Evolutionary conservation across 257 asterid genomes (phyloP).

Genomic region (Plantago ovata): DNA sequence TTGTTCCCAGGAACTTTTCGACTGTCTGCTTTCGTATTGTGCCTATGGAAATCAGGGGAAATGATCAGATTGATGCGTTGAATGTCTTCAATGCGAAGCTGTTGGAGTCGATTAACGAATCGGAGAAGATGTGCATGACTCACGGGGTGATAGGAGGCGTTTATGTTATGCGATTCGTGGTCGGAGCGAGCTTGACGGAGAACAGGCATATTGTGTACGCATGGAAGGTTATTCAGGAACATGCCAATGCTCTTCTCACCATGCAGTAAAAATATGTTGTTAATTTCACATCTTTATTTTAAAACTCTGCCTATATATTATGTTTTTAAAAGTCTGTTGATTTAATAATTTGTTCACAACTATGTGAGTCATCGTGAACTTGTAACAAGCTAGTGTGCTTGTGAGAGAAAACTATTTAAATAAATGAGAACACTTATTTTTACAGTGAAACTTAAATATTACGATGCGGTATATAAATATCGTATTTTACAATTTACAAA

Average conservation of each 20-base stretch:
- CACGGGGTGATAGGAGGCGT: slow-evolving; percentile 70
- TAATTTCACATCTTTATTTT: no score
- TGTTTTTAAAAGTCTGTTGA: no score
- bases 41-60: slow-evolving; percentile 33
- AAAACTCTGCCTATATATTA: no score
- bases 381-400: no score
- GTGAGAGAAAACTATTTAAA: no score
- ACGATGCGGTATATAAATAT: no score
- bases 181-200: slow-evolving; percentile 60
- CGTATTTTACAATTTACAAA: no score
- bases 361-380: no score
- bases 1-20: slow-evolving; percentile 68
- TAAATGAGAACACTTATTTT: no score
- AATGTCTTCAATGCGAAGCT: slow-evolving; percentile 44
- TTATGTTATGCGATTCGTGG: slow-evolving; percentile 52
- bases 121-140: slow-evolving; percentile 57
- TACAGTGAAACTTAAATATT: no score
- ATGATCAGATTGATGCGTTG: slow-evolving; percentile 30
- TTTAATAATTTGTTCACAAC: no score
- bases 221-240: slow-evolving; percentile 67
- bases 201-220: slow-evolving; percentile 60
- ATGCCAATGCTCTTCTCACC: slow-evolving; percentile 39
- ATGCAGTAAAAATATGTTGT: neutral
- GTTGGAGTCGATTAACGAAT: slow-evolving; percentile 51
- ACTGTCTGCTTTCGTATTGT: slow-evolving; percentile 65